Conservation (phyloP, 257 asterid genomes). For the Solanum bulbocastanum region DNA sequence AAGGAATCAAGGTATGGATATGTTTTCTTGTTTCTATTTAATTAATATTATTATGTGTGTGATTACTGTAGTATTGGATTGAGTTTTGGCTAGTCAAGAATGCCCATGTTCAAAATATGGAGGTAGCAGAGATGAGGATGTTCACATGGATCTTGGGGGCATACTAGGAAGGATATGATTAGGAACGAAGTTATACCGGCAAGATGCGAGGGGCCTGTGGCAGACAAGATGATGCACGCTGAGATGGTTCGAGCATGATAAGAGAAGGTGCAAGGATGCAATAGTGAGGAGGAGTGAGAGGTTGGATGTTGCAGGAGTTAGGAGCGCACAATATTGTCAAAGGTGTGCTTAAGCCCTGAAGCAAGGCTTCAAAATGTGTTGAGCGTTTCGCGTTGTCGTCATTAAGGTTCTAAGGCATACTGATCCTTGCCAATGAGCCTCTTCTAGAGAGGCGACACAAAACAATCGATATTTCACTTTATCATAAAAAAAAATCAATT, state of each 20-base stretch:
- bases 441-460: no score
- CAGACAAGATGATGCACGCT: not conserved
- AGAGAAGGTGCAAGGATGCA: no score
- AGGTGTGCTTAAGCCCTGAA: not conserved
- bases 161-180: not conserved
- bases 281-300: no score
- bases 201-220: not conserved
- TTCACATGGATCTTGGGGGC: not conserved
- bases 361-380: not conserved
- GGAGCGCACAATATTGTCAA: not conserved
- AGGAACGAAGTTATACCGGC: not conserved
- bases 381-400: not conserved
- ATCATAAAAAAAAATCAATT: no score
- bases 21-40: not conserved
- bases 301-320: not conserved
- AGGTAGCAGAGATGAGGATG: not conserved
- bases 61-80: not conserved
- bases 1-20: not conserved
- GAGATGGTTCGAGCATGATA: no score
- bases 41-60: not conserved
- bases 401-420: not conserved
- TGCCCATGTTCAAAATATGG: not conserved
- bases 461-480: not conserved
- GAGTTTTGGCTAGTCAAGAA: not conserved
- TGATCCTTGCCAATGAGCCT: not conserved